These are phyloP conservation scores for Microsporum ferrugineum DNA, from an alignment of 2,329 filamentous ascomycete genomes.

Conservation along the genomic window DNA sequence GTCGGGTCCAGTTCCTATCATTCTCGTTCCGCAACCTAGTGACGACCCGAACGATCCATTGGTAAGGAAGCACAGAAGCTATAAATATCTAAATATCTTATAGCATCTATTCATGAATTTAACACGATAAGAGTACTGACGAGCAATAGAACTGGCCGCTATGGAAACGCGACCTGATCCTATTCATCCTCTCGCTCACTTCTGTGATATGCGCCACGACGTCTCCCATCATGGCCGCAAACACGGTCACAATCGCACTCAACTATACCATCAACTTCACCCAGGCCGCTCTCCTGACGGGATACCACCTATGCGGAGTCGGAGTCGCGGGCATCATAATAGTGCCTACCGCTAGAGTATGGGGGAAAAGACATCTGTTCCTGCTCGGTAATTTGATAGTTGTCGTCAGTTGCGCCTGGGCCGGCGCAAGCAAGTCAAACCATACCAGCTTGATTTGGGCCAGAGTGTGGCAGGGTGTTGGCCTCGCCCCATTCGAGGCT, in stretches of 20 bases:
- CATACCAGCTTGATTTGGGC: constrained; percentile 67
- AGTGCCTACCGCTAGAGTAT: constrained; percentile 77
- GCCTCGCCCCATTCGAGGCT: constrained; percentile 77
- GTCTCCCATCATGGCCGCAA: constrained; percentile 76
- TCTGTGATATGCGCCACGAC: constrained; percentile 76
- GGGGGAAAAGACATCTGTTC: constrained; percentile 86
- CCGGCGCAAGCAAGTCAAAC: constrained; percentile 53
- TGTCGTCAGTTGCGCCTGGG: constrained; percentile 66
- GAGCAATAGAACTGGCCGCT: constrained; percentile 62
- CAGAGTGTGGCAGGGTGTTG: constrained; percentile 74
- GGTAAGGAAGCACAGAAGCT: constrained; percentile 30
- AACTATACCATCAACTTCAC: constrained; percentile 57
- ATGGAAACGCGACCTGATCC: constrained; percentile 72
- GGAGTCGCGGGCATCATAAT: constrained; percentile 73
- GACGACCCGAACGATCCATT: constrained; percentile 86
- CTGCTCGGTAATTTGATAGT: constrained; percentile 64
- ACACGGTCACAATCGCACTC: constrained; percentile 65
- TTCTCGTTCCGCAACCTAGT: constrained; percentile 81
- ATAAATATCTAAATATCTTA: not conserved
- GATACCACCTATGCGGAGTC: constrained; percentile 75
- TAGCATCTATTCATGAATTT: not conserved
- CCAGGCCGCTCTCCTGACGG: constrained; percentile 69
- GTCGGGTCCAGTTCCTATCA: constrained; percentile 55
- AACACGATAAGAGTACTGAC: not conserved
- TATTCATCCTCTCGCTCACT: constrained; percentile 63